Evolutionary conservation across 257 asterid genomes (phyloP), one percentile per base, ranked within the genome.

Genomic region (Nemophila menziesii): DNA sequence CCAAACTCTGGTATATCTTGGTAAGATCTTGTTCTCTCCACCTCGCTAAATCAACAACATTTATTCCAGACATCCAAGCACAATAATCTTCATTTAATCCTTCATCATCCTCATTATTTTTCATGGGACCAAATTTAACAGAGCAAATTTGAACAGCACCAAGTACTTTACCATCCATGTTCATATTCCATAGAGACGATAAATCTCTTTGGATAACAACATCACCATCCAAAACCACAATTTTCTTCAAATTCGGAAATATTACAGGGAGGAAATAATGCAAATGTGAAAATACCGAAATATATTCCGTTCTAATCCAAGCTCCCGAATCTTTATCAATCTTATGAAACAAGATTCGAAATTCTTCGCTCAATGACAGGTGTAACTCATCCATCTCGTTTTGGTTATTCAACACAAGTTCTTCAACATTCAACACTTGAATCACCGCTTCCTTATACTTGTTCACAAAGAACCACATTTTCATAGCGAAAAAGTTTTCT

Each of bases 61-160:
- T 89, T 57, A 89, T 55, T 49, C 96, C 98, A 54, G 98, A 78
- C 52, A 75, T 75, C 98, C 98, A 89, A 51, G 77, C 78, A 67
- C 98, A 89, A 45, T 92, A 74, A 60, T 68, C 59, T 54, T 63
- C 82, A 66, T 65, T 65, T 40, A 63, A 43, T 44, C 62, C 66
- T 60, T 62, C 63, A 47, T 64, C 49, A 27, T 68, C 67, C 66
- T 75, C 52, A 67, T 69, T 67, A 27, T 65, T 39, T 64, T 68
- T 65, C 65, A 89, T 80, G 60, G 80, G 77, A 52, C 60, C 55
- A 70, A 84, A 56, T 67, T 64, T 74, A 66, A 89, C 76, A 11
- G 69, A 58, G 62, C 98, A 89, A 59, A 55, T 64, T 63, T 64
- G 79, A 57, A 69, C 55, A 13, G 96, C 94, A 51, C 93, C 96